Percentiles rank a stretch among this genome's conserved stretches.
These are phyloP conservation scores for Hirschioporus abietinus DNA, from an alignment of 768 basidiomycete genomes.

Conservation along the genomic window DNA sequence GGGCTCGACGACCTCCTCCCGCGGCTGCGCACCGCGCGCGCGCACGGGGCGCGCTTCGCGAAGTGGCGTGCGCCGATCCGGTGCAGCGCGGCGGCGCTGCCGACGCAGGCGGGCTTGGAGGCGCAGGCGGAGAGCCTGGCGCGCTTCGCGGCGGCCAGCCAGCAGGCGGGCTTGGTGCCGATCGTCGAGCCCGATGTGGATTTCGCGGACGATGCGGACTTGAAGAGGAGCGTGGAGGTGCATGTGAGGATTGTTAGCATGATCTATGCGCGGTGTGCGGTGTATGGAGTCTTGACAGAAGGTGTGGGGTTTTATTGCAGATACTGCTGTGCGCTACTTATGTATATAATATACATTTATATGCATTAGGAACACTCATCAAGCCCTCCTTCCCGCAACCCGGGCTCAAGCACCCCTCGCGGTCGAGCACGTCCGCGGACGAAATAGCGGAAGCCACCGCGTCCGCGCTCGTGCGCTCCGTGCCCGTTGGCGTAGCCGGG, in stretches of 20 bases:
- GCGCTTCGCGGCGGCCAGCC: slow-evolving; percentile 44
- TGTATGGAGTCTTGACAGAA: slow-evolving; percentile 44
- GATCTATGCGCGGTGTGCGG: slow-evolving; percentile 41
- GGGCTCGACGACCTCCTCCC: slow-evolving; percentile 43
- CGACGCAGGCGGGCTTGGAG: slow-evolving; percentile 37
- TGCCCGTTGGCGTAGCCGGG: slow-evolving; percentile 43
- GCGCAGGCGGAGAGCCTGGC: slow-evolving; percentile 43
- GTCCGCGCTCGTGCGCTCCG: slow-evolving; percentile 38
- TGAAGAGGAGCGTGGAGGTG: slow-evolving; percentile 40
- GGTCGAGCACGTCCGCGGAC: slow-evolving; percentile 29
- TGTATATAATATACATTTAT: not conserved
- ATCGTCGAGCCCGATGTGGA: slow-evolving; percentile 51
- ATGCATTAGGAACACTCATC: slow-evolving; percentile 37
- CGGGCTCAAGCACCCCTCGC: slow-evolving; percentile 36
- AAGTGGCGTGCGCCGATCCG: slow-evolving; percentile 48
- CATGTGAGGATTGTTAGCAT: slow-evolving; percentile 39
- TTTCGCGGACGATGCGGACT: slow-evolving; percentile 41
- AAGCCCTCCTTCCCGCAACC: slow-evolving; percentile 51
- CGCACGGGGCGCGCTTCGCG: slow-evolving; percentile 43
- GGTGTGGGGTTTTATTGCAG: slow-evolving; percentile 25
- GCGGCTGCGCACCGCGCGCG: slow-evolving; percentile 36
- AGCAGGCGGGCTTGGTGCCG: slow-evolving; percentile 46
- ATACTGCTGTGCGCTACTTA: not conserved
- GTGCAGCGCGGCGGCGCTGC: slow-evolving; percentile 36
- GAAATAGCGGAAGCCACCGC: slow-evolving; percentile 42